Evolutionary conservation across 441 rosid genomes (phyloP), one percentile per base, ranked within the genome.

Genomic region (Corymbia calophylla): DNA sequence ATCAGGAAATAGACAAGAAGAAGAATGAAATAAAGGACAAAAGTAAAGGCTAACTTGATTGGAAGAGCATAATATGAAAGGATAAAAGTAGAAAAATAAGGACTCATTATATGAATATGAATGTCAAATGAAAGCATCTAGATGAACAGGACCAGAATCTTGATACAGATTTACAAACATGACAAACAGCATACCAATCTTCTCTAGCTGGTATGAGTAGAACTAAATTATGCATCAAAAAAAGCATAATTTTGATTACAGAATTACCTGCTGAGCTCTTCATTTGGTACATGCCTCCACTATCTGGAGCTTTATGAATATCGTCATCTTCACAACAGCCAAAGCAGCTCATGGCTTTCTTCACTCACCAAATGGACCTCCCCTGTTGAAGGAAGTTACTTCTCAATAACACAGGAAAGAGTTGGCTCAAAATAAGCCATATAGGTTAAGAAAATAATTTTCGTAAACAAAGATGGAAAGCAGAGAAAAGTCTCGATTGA

Each of bases 261-360:
- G 51, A 39, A 88, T 89, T 90, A 96, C 99, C 98, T 91, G 95
- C 93, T 53, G 95, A 94, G 90, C 89, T 94, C 93, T 96, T 97
- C 39, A 92, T 93, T 86, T 93, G 86, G 90, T 96, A 92, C 11
- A 93, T 93, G 51, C 95, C 97, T 87, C 96, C 97, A 92, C 60
- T 91, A 70, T 97, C 98, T 77, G 97, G 93, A 87, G 95, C 92
- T 93, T 94, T 96, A 80, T 94, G 96, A 93, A 93, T 89, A 87
- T 96, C 98, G 94, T 95, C 98, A 64, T 96, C 99, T 86, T 90
- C 94, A 73, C 98, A 97, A 90, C 99, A 97, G 88, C 96, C 88
- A 87, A 97, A 97, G 93, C 99, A 97, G 87, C 99, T 92, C 99
- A 97, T 97, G 91, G 58, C 68, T 32, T 35, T 44, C n/a, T 92